phyloP scores from a whole-genome alignment of 169 alveolate species.

The Eimeria brunetti region DNA sequence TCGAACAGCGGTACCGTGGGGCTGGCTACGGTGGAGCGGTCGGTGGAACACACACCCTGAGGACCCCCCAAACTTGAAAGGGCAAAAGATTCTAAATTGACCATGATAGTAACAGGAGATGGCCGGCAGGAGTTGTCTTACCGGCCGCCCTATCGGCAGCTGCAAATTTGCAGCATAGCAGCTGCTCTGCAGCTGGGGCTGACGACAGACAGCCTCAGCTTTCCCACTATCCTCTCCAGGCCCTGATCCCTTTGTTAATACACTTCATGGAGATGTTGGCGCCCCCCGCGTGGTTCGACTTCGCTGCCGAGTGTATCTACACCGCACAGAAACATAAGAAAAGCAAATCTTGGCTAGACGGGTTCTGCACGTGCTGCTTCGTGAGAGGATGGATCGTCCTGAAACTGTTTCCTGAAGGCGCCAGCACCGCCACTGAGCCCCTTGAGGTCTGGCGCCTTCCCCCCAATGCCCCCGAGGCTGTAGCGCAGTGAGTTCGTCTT shows the following conservation, averaged over 20 bases:
- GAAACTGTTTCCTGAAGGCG: slow-evolving; percentile 74
- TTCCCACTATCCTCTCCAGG: neutral
- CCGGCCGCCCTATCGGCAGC: neutral
- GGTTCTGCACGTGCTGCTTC: slow-evolving; percentile 65
- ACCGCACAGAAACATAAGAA: slow-evolving; percentile 79
- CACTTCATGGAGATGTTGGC: slow-evolving; percentile 17
- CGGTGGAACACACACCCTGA: neutral
- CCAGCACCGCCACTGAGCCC: slow-evolving; percentile 34
- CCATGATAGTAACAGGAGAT: neutral
- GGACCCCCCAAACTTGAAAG: neutral
- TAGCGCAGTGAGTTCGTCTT: slow-evolving; percentile 54
- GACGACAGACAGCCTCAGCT: neutral
- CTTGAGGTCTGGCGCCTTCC: slow-evolving; percentile 43
- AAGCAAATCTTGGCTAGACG: slow-evolving; percentile 71
- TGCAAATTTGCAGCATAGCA: neutral
- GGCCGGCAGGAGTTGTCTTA: neutral
- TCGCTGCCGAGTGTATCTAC: slow-evolving; percentile 67
- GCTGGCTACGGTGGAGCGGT: slow-evolving; percentile 17
- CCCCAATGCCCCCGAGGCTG: slow-evolving; percentile 16
- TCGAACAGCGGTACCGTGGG: neutral
- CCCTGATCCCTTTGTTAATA: neutral
- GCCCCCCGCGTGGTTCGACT: slow-evolving; percentile 60
- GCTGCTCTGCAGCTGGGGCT: neutral
- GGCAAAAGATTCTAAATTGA: neutral
- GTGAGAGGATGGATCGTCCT: slow-evolving; percentile 64